phyloP scores from a whole-genome alignment of 2,329 filamentous ascomycete genomes.

The Dendryphion nanum region DNA sequence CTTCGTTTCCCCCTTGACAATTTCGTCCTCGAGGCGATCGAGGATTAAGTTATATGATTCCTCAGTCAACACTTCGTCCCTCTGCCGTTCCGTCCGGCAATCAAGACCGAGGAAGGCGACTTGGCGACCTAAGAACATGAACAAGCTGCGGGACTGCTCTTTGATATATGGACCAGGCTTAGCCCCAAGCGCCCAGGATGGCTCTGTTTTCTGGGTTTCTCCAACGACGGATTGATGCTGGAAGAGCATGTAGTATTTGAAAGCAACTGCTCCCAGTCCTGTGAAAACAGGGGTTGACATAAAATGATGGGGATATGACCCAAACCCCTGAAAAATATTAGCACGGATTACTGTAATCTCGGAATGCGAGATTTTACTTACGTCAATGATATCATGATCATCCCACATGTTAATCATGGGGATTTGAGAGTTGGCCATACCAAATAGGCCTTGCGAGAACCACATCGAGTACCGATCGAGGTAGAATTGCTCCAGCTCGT shows the following conservation, averaged over 20 bases:
- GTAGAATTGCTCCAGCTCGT: conserved; percentile 86
- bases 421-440: conserved; percentile 90
- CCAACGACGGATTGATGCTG: conserved; percentile 86
- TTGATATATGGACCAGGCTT: conserved; percentile 86
- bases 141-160: conserved; percentile 79
- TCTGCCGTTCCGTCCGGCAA: conserved; percentile 84
- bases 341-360: too few relatives aligned
- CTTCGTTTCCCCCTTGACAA: conserved; percentile 79
- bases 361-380: too few relatives aligned
- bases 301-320: conserved; percentile 87
- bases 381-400: conserved; percentile 68
- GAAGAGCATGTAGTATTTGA: conserved; percentile 99
- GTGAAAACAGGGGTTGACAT: conserved; percentile 89
- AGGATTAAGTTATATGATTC: conserved; percentile 85
- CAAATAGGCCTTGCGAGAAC: conserved; percentile 94
- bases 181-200: conserved; percentile 84
- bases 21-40: conserved; percentile 77
- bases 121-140: conserved; percentile 76
- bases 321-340: conserved; percentile 64
- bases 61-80: conserved; percentile 75
- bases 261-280: conserved; percentile 85
- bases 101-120: conserved; percentile 85
- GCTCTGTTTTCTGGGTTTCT: conserved; percentile 80
- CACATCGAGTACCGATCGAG: conserved; percentile 86
- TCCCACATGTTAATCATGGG: conserved; percentile 99